Evolutionary conservation across 306 rosid genomes (phyloP).

Genomic region (Sicyos baderoa): DNA sequence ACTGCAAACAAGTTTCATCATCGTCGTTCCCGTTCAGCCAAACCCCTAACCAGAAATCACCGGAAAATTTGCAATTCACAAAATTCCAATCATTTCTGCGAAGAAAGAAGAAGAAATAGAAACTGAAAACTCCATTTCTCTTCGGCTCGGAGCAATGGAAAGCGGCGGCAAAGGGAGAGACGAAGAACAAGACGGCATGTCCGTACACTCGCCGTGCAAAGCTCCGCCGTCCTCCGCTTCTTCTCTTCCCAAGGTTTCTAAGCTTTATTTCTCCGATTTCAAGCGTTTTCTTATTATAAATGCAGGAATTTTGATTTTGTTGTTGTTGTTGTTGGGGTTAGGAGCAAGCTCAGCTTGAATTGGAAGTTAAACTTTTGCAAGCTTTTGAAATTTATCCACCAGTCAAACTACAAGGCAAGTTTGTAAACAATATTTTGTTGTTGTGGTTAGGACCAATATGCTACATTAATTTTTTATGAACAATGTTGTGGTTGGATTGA

Average conservation of each 20-base stretch:
- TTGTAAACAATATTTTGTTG: too few species aligned
- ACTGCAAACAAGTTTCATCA: background rate
- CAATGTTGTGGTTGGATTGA: too few species aligned
- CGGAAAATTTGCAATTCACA: conserved; percentile 3
- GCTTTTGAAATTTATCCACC: conserved; percentile 84
- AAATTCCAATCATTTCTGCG: conserved; percentile 16
- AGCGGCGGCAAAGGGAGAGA: conserved; percentile 66
- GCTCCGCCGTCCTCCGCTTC: conserved; percentile 95
- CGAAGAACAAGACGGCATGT: conserved; percentile 91
- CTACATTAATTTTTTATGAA: too few species aligned
- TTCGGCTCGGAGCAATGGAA: conserved; percentile 25
- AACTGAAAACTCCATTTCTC: background rate
- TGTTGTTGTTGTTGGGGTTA: conserved; percentile 26
- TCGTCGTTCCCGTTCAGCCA: conserved; percentile 3
- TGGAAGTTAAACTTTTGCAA: conserved; percentile 71
- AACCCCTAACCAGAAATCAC: conserved; percentile 37
- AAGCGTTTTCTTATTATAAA: background rate
- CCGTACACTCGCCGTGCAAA: conserved; percentile 96
- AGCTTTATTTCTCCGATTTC: conserved; percentile 23
- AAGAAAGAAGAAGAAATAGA: background rate
- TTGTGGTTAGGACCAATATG: too few species aligned
- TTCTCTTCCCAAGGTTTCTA: conserved; percentile 63
- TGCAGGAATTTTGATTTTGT: conserved; percentile 6
- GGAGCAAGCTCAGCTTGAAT: conserved; percentile 78
- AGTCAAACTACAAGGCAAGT: conserved; percentile 56